phyloP scores from a whole-genome alignment of 2,329 filamentous ascomycete genomes.

The Diaporthe sp. region DNA sequence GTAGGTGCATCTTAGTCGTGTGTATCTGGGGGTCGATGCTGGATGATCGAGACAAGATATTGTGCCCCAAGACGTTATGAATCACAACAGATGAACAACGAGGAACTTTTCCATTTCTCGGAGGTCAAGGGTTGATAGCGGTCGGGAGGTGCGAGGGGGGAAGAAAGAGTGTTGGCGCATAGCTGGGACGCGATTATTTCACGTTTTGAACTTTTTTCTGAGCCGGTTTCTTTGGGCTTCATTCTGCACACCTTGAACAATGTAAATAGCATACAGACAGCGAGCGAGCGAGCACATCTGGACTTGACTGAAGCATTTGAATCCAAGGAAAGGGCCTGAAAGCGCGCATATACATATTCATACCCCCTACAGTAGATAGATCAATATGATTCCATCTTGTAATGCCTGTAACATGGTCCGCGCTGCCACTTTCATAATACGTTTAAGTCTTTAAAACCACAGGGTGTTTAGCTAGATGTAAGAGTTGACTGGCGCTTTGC shows the following conservation, averaged over 20 bases:
- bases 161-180: not conserved
- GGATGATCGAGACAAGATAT: not conserved
- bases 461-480: too few relatives aligned
- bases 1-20: not conserved
- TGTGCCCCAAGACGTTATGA: not conserved
- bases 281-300: constrained; percentile 27
- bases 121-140: not conserved
- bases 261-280: constrained; percentile 1
- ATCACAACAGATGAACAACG: not conserved
- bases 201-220: not conserved
- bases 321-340: not conserved
- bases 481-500: too few relatives aligned
- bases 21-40: not conserved
- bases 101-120: not conserved
- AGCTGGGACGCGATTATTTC: not conserved
- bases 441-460: too few relatives aligned
- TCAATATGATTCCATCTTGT: not conserved
- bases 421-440: too few relatives aligned
- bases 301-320: constrained; percentile 28
- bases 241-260: not conserved
- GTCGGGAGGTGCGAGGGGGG: not conserved
- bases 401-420: too few relatives aligned
- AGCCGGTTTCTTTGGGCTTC: not conserved
- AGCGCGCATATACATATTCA: constrained; percentile 13
- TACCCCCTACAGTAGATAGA: constrained; percentile 26